A percentile compares a stretch with the other conserved stretches of the same genome.
These are phyloP conservation scores for Ormosia semicastrata DNA, from an alignment of 306 rosid genomes.

Conservation along the genomic window DNA sequence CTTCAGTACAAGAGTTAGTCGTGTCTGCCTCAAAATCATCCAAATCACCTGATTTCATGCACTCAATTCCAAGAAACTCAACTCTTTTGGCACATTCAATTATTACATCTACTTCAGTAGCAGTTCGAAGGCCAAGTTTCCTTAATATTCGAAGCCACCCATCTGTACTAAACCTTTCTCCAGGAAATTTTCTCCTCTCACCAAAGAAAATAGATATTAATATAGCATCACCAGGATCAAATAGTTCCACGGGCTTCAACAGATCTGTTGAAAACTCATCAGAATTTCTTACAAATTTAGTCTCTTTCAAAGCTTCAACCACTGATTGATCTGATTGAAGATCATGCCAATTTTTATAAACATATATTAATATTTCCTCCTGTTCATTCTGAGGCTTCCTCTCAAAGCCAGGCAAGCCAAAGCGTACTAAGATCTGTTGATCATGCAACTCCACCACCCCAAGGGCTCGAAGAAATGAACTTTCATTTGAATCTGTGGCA, in stretches of 20 bases:
- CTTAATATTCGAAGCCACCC: conserved; percentile 92
- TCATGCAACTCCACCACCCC: conserved; percentile 75
- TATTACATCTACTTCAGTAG: conserved; percentile 76
- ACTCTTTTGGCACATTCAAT: conserved; percentile 95
- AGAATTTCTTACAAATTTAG: conserved; percentile 81
- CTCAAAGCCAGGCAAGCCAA: conserved; percentile 88
- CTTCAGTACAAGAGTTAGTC: conserved; percentile 50
- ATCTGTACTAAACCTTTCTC: conserved; percentile 86
- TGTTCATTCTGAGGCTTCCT: conserved; percentile 66
- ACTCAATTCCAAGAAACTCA: conserved; percentile 85
- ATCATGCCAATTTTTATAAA: conserved; percentile 85
- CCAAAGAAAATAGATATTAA: conserved; percentile 86
- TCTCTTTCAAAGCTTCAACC: conserved; percentile 73
- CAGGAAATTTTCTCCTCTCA: conserved; percentile 87
- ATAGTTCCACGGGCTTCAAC: conserved; percentile 72
- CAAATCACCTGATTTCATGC: conserved; percentile 60
- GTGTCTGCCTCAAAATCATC: conserved; percentile 74
- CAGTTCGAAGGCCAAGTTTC: conserved; percentile 78
- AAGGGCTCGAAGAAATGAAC: conserved; percentile 80
- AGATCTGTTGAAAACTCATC: conserved; percentile 82
- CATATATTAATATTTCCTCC: conserved; percentile 73
- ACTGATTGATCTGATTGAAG: conserved; percentile 70
- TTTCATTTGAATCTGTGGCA: conserved; percentile 65
- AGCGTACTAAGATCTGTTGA: conserved; percentile 81
- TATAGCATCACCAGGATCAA: conserved; percentile 86